These are phyloP conservation scores for Emergomyces orientalis DNA, from an alignment of 2,329 filamentous ascomycete genomes.

Conservation along the genomic window DNA sequence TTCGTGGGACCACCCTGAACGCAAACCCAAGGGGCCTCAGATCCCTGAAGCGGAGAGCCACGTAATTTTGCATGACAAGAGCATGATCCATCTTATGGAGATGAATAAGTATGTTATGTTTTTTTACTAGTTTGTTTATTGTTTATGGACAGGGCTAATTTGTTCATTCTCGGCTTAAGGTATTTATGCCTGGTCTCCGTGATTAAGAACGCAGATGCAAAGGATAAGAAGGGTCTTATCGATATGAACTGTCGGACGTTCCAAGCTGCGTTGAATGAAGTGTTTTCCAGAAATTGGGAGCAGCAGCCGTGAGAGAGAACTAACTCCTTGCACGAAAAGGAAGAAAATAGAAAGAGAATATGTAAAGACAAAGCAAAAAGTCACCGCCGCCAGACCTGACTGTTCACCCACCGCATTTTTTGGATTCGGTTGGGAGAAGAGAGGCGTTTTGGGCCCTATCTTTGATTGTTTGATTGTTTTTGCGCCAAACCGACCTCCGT, in stretches of 20 bases:
- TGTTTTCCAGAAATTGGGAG: conserved; percentile 47
- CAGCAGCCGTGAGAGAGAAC: conserved; percentile 4
- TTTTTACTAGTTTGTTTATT: neutral
- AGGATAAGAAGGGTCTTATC: conserved; percentile 54
- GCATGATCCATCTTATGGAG: conserved; percentile 55
- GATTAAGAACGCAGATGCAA: conserved; percentile 55
- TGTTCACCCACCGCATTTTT: no score
- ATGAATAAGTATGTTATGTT: conserved; percentile 52
- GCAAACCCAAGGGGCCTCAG: conserved; percentile 35
- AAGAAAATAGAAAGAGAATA: neutral
- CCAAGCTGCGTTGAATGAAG: conserved; percentile 52
- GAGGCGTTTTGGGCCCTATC: no score
- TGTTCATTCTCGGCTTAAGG: conserved; percentile 28
- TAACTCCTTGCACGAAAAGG: neutral
- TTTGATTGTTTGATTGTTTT: no score
- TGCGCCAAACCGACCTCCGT: no score
- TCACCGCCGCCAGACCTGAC: no score
- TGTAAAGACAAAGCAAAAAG: neutral
- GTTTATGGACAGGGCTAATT: conserved; percentile 6
- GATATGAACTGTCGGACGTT: conserved; percentile 59
- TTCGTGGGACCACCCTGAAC: conserved; percentile 54
- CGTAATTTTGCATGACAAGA: conserved; percentile 53
- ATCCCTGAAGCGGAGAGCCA: conserved; percentile 52
- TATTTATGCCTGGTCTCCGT: conserved; percentile 56
- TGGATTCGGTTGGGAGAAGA: no score